Percentiles rank a stretch among this genome's conserved stretches.
phyloP scores from a whole-genome alignment of 139 green algal genomes.

The Haematococcus sp. region DNA sequence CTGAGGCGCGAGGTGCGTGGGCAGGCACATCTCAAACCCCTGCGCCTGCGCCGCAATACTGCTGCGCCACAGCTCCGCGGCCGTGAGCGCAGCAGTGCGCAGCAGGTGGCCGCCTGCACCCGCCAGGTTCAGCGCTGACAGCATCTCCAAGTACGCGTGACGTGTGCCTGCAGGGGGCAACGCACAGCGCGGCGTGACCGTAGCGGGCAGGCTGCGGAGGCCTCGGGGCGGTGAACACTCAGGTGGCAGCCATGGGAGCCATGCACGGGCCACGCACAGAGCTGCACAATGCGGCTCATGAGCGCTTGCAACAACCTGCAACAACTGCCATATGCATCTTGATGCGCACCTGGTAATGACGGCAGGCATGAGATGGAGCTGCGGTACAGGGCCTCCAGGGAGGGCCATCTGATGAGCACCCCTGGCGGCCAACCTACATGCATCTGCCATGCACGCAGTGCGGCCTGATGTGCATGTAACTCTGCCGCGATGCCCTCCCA shows the following conservation, averaged over 20 bases:
- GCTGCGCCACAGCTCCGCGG: conserved; percentile 3
- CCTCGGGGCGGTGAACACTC: not conserved
- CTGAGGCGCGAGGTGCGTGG: not conserved
- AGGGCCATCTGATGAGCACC: not conserved
- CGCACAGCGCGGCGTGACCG: not conserved
- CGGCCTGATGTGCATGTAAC: too few species aligned
- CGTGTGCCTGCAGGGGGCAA: not conserved
- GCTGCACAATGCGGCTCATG: not conserved
- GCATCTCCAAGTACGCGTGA: not conserved
- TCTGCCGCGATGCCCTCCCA: too few species aligned
- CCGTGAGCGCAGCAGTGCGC: not conserved
- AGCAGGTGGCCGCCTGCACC: not conserved
- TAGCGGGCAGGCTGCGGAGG: not conserved
- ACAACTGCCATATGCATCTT: not conserved
- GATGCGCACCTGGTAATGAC: conserved; percentile 9
- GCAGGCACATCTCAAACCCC: conserved; percentile 18
- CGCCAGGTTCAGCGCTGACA: conserved; percentile 12
- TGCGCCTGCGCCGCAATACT: not conserved
- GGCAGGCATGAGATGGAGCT: conserved; percentile 12
- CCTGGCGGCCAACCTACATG: too few species aligned
- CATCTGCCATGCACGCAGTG: too few species aligned
- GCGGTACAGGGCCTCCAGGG: conserved; percentile 7
- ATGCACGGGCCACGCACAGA: not conserved
- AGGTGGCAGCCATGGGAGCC: not conserved
- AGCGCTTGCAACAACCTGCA: not conserved